Evolutionary conservation across 1,139 yeast genomes (phyloP).

Genomic region (Groenewaldozyma auringiensis): DNA sequence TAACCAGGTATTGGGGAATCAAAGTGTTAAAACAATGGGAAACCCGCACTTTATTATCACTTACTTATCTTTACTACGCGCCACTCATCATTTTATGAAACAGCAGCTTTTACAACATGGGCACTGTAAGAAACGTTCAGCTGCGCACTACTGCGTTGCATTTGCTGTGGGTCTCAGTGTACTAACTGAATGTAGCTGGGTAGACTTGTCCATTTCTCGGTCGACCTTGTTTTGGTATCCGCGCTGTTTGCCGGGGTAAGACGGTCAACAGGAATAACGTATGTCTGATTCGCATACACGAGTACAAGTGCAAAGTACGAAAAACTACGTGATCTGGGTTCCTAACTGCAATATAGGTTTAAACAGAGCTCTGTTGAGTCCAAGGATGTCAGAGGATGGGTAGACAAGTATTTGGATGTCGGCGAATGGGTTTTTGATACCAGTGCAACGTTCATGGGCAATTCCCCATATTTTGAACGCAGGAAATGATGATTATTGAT

Average conservation of each 20-base stretch:
- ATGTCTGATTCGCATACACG: conserved; percentile 16
- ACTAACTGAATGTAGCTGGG: conserved; percentile 25
- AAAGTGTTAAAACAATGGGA: too few relatives aligned
- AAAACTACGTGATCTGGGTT: too few relatives aligned
- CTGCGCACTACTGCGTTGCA: too few relatives aligned
- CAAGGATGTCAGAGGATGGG: conserved; percentile 50
- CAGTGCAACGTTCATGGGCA: conserved; percentile 61
- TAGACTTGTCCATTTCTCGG: conserved; percentile 48
- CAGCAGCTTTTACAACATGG: too few relatives aligned
- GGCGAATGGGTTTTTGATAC: conserved; percentile 85
- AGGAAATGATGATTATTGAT: conserved; percentile 3
- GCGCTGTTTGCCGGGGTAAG: conserved; percentile 85
- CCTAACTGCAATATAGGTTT: conserved; percentile 19
- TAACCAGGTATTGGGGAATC: too few relatives aligned
- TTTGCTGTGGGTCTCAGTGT: too few relatives aligned
- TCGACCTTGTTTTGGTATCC: conserved; percentile 71
- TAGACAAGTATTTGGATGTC: conserved; percentile 60
- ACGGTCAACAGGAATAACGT: conserved; percentile 76
- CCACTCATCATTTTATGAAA: not conserved
- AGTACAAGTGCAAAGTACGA: not conserved
- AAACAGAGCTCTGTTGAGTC: conserved; percentile 33
- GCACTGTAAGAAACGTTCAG: not conserved
- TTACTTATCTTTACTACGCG: too few relatives aligned
- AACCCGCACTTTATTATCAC: too few relatives aligned
- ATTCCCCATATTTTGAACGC: conserved; percentile 68